Evolutionary conservation across 31 red algal genomes (phyloP), one percentile per base, ranked within the genome.

Genomic region (Odonthalia washingtoniensis): DNA sequence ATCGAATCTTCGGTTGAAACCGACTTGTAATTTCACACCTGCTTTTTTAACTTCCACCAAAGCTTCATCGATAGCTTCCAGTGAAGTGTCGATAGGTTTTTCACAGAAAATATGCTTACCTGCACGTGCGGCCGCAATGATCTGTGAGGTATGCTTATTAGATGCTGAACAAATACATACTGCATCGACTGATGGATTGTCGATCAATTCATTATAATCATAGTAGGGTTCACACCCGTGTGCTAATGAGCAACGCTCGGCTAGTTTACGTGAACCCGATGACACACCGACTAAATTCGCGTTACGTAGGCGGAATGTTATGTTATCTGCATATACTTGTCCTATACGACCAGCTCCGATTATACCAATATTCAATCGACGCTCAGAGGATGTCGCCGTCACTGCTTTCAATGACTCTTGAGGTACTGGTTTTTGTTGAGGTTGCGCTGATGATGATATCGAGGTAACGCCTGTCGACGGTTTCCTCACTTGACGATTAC

Each of bases 31-130:
- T 64, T 96, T 96, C 21, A 99, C 97, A 39, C 97, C 97, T 3
- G 94, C 94, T 73, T 94, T 93, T 40, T 78, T 46, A 3, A 99
- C 97, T 36, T 91, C 97, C 18, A 80, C 24, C 21, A 99, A 90
- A 2, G 97, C 97, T 33, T 95, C 37, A 66, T 99, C 97, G 44
- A 99, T 94, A 28, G 80, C 90, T 34, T 79, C 95, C 40, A 99
- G 70, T 49, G 94, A 81, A 62, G 89, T 94, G 70, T 94, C 97
- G 74, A 99, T 99, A 14, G 97, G 97, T 42, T 99, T 99, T 38
- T 99, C 97, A 61, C 94, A 96, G 80, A 99, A 99, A 66, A 99
- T 99, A 74, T 99, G 97, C 79, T 99, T 99, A 2, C 97, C 97
- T n/a, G 94, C 94, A 57, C 89, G 44, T 9, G 97, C 97, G 21